Percentiles rank a stretch among this genome's conserved stretches.
Conservation (phyloP, 116 monocot genomes). For the Trichopus zeylanicus region DNA sequence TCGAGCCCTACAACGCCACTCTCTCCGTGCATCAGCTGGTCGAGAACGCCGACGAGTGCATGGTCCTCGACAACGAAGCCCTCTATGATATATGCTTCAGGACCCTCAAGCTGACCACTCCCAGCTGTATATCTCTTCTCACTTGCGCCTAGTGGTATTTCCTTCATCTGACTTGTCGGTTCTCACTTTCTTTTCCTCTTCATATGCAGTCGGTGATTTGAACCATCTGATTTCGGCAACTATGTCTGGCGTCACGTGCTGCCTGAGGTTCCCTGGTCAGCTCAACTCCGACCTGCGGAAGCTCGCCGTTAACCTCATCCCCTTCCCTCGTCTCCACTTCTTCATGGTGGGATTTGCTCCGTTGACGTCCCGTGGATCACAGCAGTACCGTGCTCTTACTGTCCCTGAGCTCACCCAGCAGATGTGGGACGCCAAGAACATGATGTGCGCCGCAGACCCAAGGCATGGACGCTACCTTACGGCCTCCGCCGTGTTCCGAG, state of each 20-base stretch:
- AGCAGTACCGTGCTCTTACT: constrained; percentile 61
- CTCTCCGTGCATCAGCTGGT: too few relatives aligned
- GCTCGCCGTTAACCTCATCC: constrained; percentile 58
- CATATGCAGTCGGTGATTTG: constrained; percentile 15
- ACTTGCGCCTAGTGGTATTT: neutral
- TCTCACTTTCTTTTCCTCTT: too few relatives aligned
- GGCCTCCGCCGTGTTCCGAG: constrained; percentile 45
- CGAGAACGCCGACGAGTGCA: constrained; percentile 29
- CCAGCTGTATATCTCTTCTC: constrained; percentile 6
- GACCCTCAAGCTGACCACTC: constrained; percentile 15
- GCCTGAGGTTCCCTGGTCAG: constrained; percentile 55
- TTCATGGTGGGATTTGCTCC: constrained; percentile 57
- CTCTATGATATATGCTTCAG: constrained; percentile 16
- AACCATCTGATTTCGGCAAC: constrained; percentile 38
- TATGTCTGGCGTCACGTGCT: constrained; percentile 52
- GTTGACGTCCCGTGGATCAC: constrained; percentile 38
- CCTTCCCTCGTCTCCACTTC: constrained; percentile 64
- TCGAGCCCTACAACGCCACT: constrained; percentile 25
- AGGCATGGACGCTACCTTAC: constrained; percentile 61
- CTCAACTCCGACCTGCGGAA: constrained; percentile 64
- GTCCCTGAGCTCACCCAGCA: constrained; percentile 75
- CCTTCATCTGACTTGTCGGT: too few relatives aligned
- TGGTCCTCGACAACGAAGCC: constrained; percentile 22
- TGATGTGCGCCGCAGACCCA: constrained; percentile 73
- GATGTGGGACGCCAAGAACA: constrained; percentile 86